Percentiles rank a stretch among this genome's conserved stretches.
These are phyloP conservation scores for Quercus parvula DNA, from an alignment of 306 rosid genomes.

Conservation along the genomic window DNA sequence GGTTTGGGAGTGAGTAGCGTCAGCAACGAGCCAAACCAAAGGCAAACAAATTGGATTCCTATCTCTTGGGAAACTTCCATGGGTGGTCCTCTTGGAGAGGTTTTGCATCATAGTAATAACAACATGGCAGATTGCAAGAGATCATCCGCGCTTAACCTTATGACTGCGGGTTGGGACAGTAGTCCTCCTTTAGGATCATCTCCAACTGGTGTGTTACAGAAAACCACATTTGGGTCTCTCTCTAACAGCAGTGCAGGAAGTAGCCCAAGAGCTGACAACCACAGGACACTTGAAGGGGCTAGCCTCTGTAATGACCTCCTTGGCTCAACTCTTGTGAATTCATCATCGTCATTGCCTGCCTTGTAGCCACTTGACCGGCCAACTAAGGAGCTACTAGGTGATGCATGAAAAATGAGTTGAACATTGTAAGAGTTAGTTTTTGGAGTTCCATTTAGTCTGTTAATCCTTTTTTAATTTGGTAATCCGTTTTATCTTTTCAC, in stretches of 20 bases:
- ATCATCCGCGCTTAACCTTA: slow-evolving; percentile 67
- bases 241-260: slow-evolving; percentile 93
- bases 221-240: slow-evolving; percentile 67
- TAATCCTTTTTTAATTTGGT: not conserved
- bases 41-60: slow-evolving; percentile 76
- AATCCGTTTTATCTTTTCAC: not conserved
- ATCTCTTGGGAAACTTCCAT: slow-evolving; percentile 72
- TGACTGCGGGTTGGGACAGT: slow-evolving; percentile 75
- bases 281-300: slow-evolving; percentile 53
- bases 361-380: slow-evolving; percentile 7
- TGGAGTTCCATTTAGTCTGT: slow-evolving; percentile 3
- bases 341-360: slow-evolving; percentile 40
- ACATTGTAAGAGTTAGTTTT: not conserved
- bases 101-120: slow-evolving; percentile 52
- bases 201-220: slow-evolving; percentile 84
- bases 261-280: slow-evolving; percentile 76
- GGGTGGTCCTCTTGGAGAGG: slow-evolving; percentile 98
- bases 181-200: slow-evolving; percentile 81
- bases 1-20: slow-evolving; percentile 48
- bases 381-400: not conserved
- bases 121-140: slow-evolving; percentile 36
- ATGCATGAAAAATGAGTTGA: slow-evolving; percentile 9
- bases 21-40: slow-evolving; percentile 30
- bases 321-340: slow-evolving; percentile 39
- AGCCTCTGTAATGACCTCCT: slow-evolving; percentile 66